phyloP scores from a whole-genome alignment of 352 stramenopile genomes.

The Peronospora belbahrii region DNA sequence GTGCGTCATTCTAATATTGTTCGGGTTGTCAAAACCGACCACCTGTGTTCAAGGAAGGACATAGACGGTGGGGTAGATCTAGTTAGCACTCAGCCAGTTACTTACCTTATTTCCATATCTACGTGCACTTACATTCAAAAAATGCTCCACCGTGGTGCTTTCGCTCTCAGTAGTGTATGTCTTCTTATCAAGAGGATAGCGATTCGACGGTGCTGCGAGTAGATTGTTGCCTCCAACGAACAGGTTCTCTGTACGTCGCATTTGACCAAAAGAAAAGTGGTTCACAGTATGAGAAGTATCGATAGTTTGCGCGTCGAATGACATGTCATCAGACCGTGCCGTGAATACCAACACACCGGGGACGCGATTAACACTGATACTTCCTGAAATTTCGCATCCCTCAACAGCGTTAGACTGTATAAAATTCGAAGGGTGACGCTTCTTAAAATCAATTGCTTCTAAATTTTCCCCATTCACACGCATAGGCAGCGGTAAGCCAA shows the following conservation, averaged over 20 bases:
- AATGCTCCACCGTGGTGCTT: conserved; percentile 78
- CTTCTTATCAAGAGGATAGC: conserved; percentile 55
- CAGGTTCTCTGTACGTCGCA: conserved; percentile 52
- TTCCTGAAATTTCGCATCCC: conserved; percentile 72
- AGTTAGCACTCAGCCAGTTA: not conserved
- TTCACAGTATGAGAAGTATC: conserved; percentile 68
- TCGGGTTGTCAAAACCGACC: conserved; percentile 64
- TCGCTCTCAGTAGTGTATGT: conserved; percentile 44
- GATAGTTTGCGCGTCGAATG: conserved; percentile 49
- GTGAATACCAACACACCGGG: conserved; percentile 64
- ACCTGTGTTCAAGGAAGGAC: conserved; percentile 28
- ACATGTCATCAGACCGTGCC: conserved; percentile 57
- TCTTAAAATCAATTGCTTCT: conserved; percentile 41
- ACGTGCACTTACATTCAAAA: conserved; percentile 70
- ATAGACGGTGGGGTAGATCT: not conserved
- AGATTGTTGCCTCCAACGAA: conserved; percentile 33
- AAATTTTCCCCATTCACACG: conserved; percentile 54
- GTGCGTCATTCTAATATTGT: conserved; percentile 41
- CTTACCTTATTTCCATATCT: conserved; percentile 1
- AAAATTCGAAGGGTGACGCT: conserved; percentile 28
- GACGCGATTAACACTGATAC: conserved; percentile 72
- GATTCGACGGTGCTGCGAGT: conserved; percentile 42
- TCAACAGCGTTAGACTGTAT: conserved; percentile 35
- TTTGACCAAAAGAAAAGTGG: conserved; percentile 84
- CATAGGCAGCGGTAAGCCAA: conserved; percentile 39